A percentile compares a stretch with the other conserved stretches of the same genome.
phyloP scores from a whole-genome alignment of 192 early-diverging fungal genomes.

The Obelidium mucronatum region DNA sequence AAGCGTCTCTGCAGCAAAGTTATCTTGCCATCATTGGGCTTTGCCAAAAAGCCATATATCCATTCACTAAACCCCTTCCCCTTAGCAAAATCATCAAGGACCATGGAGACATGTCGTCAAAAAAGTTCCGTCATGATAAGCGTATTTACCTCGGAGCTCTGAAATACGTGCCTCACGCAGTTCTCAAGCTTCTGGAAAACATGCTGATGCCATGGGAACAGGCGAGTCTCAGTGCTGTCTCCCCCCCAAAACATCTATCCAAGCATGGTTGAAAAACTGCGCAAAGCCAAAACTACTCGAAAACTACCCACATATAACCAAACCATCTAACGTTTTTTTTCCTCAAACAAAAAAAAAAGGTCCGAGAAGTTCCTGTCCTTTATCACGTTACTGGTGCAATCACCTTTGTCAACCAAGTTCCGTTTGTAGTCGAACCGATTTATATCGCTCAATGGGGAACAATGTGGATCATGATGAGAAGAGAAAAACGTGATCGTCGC shows the following conservation, averaged over 20 bases:
- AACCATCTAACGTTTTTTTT: neutral
- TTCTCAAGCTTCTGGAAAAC: slow-evolving; percentile 96
- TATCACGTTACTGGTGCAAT: slow-evolving; percentile 99
- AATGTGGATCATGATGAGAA: slow-evolving; percentile 99
- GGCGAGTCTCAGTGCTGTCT: too few species aligned
- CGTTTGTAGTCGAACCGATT: slow-evolving; percentile 95
- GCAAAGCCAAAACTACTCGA: too few species aligned
- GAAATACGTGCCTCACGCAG: slow-evolving; percentile 98
- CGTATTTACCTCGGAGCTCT: slow-evolving; percentile 97
- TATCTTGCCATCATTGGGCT: too few species aligned
- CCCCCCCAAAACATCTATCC: too few species aligned
- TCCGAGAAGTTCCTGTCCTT: slow-evolving; percentile 92
- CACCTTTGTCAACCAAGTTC: slow-evolving; percentile 97
- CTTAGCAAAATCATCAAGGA: slow-evolving; percentile 96
- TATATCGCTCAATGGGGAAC: slow-evolving; percentile 99
- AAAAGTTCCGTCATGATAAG: slow-evolving; percentile 97
- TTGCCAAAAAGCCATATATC: too few species aligned
- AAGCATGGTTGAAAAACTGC: too few species aligned
- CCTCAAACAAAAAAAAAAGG: slow-evolving; percentile 33
- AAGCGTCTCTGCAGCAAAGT: too few species aligned
- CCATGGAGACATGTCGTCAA: slow-evolving; percentile 98
- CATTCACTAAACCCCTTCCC: too few species aligned
- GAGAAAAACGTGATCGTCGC: slow-evolving; percentile 96
- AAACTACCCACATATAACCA: neutral
- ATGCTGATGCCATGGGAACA: slow-evolving; percentile 99